Evolutionary conservation across 176 grass and related monocot species (phyloP).

Genomic region (Oryza punctata): DNA sequence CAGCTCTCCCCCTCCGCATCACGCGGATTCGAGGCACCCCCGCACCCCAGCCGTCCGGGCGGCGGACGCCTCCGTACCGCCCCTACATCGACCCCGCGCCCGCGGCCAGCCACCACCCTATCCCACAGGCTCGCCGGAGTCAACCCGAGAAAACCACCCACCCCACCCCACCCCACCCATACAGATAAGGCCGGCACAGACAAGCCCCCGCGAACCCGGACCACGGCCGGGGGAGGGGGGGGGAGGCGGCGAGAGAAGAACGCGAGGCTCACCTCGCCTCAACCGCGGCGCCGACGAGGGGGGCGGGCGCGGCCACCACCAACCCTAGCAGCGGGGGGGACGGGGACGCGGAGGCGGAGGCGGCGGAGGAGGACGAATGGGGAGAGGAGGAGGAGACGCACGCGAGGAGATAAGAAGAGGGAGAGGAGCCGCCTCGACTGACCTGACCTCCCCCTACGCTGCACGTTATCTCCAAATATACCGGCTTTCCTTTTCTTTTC

Average conservation of each 20-base stretch:
- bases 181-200: not conserved
- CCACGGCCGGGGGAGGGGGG: too few relatives aligned
- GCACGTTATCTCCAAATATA: conserved; percentile 10
- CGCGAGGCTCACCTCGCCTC: not conserved
- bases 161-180: not conserved
- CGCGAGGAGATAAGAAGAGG: conserved; percentile 34
- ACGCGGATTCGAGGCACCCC: not conserved
- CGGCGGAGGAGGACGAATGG: too few relatives aligned
- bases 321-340: not conserved
- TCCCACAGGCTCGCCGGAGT: not conserved
- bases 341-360: not conserved
- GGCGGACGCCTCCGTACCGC: not conserved
- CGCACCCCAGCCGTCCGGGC: not conserved
- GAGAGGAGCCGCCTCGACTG: conserved; percentile 11
- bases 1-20: not conserved
- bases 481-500: not conserved
- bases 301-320: too few relatives aligned
- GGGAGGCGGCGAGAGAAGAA: too few relatives aligned
- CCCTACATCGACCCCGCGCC: not conserved
- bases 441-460: not conserved
- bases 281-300: not conserved
- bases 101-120: not conserved
- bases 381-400: not conserved
- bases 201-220: not conserved
- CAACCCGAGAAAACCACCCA: not conserved